Evolutionary conservation across 768 basidiomycete genomes (phyloP).

Genomic region (Trametes elegans): DNA sequence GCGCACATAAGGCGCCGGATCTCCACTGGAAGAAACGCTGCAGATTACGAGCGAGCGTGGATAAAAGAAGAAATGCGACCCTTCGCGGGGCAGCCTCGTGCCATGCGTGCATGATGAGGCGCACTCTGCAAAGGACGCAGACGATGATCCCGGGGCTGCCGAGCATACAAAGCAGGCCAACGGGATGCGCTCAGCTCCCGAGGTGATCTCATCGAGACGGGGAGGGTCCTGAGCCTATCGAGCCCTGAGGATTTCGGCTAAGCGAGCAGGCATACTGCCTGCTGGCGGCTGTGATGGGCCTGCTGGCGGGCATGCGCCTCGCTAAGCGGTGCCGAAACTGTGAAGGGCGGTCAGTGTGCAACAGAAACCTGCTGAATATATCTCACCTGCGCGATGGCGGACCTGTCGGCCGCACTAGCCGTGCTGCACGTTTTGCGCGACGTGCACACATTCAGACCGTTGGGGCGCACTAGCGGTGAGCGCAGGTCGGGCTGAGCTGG

Average conservation of each 20-base stretch:
- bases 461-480: too few relatives aligned
- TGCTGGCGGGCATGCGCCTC: conserved; percentile 18
- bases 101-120: conserved; percentile 15
- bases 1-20: conserved; percentile 10
- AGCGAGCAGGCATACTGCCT: conserved; percentile 1
- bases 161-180: conserved; percentile 6
- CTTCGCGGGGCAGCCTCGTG: conserved; percentile 19
- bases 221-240: not conserved
- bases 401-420: not conserved
- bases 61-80: conserved; percentile 15
- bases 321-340: conserved; percentile 18
- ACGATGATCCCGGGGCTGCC: conserved; percentile 13
- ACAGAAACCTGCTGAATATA: not conserved
- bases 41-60: conserved; percentile 14
- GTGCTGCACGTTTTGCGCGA: not conserved
- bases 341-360: conserved; percentile 5
- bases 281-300: conserved; percentile 9
- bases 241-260: not conserved
- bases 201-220: conserved; percentile 4
- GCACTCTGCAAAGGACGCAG: conserved; percentile 1
- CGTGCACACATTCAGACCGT: not conserved
- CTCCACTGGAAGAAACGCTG: conserved; percentile 9
- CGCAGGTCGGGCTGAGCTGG: too few relatives aligned
- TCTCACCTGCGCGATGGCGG: not conserved
- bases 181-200: not conserved